Evolutionary conservation across 805 yeast genomes (phyloP).

Genomic region (Lipomyces starkeyi): DNA sequence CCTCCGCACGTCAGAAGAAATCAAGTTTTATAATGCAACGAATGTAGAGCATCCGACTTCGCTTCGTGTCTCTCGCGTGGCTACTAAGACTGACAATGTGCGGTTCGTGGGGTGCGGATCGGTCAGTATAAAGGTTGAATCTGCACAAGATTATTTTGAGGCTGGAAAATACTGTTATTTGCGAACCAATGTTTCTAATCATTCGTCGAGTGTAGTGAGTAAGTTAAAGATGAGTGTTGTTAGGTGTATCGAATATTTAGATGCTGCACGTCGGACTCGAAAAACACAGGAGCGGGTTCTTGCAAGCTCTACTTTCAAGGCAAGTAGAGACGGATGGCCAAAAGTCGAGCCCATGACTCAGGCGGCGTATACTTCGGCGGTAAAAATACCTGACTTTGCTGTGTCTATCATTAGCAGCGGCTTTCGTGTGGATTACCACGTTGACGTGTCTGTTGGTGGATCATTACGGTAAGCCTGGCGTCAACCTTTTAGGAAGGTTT

Average conservation of each 20-base stretch:
- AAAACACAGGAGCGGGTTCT: constrained; percentile 14
- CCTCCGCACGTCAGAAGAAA: constrained; percentile 1
- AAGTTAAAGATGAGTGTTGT: constrained; percentile 20
- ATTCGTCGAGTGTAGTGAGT: constrained; percentile 10
- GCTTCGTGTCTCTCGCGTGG: neutral
- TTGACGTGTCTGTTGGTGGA: constrained; percentile 14
- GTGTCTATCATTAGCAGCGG: constrained; percentile 3
- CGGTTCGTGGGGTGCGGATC: constrained; percentile 19
- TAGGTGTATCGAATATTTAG: constrained; percentile 15
- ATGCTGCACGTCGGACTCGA: neutral
- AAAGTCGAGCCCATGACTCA: constrained; percentile 10
- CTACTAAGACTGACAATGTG: neutral
- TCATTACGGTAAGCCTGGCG: constrained; percentile 6
- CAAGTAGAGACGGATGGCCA: constrained; percentile 17
- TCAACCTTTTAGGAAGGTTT: neutral
- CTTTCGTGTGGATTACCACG: constrained; percentile 13
- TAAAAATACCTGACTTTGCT: constrained; percentile 6
- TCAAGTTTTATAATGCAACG: constrained; percentile 19
- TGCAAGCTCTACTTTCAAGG: constrained; percentile 13
- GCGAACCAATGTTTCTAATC: constrained; percentile 6
- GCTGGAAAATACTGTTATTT: constrained; percentile 14
- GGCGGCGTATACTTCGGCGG: constrained; percentile 10
- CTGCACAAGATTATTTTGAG: constrained; percentile 12
- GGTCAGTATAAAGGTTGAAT: constrained; percentile 14
- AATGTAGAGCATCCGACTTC: neutral